A percentile compares a stretch with the other conserved stretches of the same genome.
Evolutionary conservation across 805 yeast species (phyloP).

Genomic region (Debaryomyces castellii): DNA sequence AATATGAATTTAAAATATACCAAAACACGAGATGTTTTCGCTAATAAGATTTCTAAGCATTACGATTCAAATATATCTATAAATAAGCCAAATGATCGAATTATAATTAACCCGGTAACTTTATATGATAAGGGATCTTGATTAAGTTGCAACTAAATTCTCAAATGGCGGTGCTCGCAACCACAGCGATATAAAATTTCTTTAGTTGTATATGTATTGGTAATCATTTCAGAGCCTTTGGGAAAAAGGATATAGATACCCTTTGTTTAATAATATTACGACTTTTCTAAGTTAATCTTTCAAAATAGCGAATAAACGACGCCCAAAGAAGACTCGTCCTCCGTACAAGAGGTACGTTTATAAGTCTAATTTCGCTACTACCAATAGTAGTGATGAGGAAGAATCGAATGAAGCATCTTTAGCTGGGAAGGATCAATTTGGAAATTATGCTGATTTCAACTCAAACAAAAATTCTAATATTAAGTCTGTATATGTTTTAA

Average conservation of each 20-base stretch:
- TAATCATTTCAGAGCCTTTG: background rate
- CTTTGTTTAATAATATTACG: background rate
- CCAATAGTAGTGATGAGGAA: constrained; percentile 23
- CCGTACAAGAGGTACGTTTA: constrained; percentile 77
- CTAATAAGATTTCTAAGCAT: constrained; percentile 30
- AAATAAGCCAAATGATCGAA: background rate
- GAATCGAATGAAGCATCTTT: constrained; percentile 9
- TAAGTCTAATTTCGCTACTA: constrained; percentile 34
- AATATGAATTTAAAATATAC: constrained; percentile 29
- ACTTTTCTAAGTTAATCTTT: background rate
- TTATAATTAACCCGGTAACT: background rate
- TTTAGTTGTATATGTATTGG: background rate
- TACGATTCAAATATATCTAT: background rate
- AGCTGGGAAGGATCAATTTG: constrained; percentile 12
- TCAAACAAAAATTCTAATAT: constrained; percentile 26
- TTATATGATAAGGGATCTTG: background rate
- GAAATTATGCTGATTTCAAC: constrained; percentile 25
- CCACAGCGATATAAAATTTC: background rate
- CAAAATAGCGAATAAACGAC: constrained; percentile 79
- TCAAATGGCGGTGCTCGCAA: background rate
- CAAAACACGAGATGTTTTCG: constrained; percentile 23
- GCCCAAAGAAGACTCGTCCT: constrained; percentile 80
- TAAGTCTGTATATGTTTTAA: constrained; percentile 33
- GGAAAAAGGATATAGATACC: background rate
- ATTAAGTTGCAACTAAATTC: background rate